Evolutionary conservation across 2,329 filamentous ascomycete genomes (phyloP).

Genomic region (Emmonsiellopsis sp.): DNA sequence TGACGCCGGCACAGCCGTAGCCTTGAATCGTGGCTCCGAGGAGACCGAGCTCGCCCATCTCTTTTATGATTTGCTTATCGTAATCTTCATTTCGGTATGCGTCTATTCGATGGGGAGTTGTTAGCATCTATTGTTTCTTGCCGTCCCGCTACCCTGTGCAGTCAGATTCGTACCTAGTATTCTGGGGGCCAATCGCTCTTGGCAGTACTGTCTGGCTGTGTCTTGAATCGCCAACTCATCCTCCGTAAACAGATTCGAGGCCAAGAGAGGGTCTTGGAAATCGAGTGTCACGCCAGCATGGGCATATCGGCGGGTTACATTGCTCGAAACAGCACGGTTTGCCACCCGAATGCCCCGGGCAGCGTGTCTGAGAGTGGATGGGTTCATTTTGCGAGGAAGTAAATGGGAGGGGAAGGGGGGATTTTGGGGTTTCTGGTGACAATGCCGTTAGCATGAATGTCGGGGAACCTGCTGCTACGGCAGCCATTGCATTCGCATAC

Average conservation of each 20-base stretch:
- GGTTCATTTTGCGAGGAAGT: conserved; percentile 6
- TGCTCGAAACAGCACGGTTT: neutral
- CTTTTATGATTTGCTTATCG: conserved; percentile 72
- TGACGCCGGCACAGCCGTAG: conserved; percentile 80
- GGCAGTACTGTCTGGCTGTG: conserved; percentile 87
- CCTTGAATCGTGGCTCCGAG: conserved; percentile 79
- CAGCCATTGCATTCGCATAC: no score
- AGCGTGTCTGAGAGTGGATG: conserved; percentile 4
- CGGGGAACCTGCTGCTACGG: no score
- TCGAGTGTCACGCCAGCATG: conserved; percentile 49
- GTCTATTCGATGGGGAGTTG: conserved; percentile 42
- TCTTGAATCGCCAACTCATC: conserved; percentile 86
- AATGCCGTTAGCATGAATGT: neutral
- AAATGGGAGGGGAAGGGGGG: neutral
- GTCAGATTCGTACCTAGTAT: conserved; percentile 60
- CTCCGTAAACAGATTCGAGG: conserved; percentile 69
- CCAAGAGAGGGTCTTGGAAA: conserved; percentile 81
- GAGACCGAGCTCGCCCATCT: conserved; percentile 89
- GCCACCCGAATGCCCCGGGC: conserved; percentile 3
- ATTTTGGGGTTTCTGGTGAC: neutral
- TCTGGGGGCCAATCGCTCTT: conserved; percentile 76
- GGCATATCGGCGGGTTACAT: conserved; percentile 1
- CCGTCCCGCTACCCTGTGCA: neutral
- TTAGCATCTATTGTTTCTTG: neutral
- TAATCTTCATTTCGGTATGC: conserved; percentile 81